phyloP scores from a whole-genome alignment of 768 basidiomycete genomes.

The Gloeostereum incarnatum region DNA sequence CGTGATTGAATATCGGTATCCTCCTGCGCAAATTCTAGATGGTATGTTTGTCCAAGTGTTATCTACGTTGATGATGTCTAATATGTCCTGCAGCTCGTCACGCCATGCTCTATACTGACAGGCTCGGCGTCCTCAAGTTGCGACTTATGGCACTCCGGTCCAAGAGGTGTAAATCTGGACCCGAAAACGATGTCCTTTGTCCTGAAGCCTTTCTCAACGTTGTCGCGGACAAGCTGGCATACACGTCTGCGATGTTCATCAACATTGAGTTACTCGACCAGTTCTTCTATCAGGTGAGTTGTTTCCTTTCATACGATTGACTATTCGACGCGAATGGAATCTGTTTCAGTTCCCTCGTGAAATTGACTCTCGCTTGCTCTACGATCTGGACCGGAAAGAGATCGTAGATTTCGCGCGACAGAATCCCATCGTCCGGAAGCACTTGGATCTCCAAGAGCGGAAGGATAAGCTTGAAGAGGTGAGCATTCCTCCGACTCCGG shows the following conservation, averaged over 20 bases:
- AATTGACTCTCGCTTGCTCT: conserved; percentile 88
- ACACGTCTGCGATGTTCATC: conserved; percentile 97
- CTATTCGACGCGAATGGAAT: not conserved
- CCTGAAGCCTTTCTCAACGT: conserved; percentile 96
- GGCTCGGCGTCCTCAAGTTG: conserved; percentile 75
- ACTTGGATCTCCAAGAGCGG: conserved; percentile 90
- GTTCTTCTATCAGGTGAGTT: conserved; percentile 90
- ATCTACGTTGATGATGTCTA: not conserved
- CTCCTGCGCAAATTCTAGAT: conserved; percentile 85
- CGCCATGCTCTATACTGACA: conserved; percentile 81
- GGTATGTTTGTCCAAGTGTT: conserved; percentile 49
- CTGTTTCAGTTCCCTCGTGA: conserved; percentile 87
- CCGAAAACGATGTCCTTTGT: conserved; percentile 83
- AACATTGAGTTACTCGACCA: conserved; percentile 97
- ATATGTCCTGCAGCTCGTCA: conserved; percentile 60
- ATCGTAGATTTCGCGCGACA: conserved; percentile 90
- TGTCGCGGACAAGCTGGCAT: conserved; percentile 93
- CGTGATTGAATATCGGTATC: conserved; percentile 88
- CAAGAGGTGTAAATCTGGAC: conserved; percentile 80
- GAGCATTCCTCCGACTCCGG: conserved; percentile 4
- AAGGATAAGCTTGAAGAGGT: conserved; percentile 98
- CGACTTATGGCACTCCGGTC: conserved; percentile 83
- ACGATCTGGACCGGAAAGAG: conserved; percentile 87
- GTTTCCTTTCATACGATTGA: not conserved
- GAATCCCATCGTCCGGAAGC: conserved; percentile 80